Evolutionary conservation across 495 filamentous ascomycete species (phyloP).

Genomic region (Sabuloglossum arenarium): DNA sequence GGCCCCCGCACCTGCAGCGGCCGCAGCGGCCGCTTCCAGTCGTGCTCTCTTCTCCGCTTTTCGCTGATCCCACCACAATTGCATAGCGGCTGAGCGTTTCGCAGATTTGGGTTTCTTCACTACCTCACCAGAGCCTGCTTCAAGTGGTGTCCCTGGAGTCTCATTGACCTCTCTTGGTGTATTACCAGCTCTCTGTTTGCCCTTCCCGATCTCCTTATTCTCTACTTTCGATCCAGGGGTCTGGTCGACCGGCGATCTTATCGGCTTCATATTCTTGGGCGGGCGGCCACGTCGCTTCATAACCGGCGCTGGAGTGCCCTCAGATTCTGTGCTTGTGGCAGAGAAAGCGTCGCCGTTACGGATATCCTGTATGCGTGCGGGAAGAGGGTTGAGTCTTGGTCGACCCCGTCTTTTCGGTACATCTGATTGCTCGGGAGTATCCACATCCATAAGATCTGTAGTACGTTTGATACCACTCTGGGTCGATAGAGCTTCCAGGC

Average conservation of each 20-base stretch:
- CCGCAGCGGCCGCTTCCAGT: background rate
- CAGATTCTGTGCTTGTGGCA: conserved; percentile 1
- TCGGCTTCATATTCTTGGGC: background rate
- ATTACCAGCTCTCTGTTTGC: background rate
- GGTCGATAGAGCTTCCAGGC: background rate
- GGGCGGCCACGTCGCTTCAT: conserved; percentile 5
- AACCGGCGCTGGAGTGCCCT: background rate
- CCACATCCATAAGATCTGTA: background rate
- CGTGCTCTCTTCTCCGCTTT: background rate
- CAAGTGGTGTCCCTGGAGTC: background rate
- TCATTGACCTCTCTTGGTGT: background rate
- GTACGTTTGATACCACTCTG: background rate
- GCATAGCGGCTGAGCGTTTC: conserved; percentile 3
- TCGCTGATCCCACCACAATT: background rate
- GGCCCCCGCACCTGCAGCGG: background rate
- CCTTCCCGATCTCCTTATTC: background rate
- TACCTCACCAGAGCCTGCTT: background rate
- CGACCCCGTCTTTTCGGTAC: background rate
- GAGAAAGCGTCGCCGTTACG: background rate
- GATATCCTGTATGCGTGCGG: background rate
- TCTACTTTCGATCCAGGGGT: background rate
- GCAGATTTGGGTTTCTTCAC: background rate
- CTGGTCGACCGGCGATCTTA: background rate
- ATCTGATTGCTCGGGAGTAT: background rate
- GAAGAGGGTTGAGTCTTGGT: background rate